Base-by-base conservation (phyloP, 148 eudicot species). In the Spergularia marina region DNA sequence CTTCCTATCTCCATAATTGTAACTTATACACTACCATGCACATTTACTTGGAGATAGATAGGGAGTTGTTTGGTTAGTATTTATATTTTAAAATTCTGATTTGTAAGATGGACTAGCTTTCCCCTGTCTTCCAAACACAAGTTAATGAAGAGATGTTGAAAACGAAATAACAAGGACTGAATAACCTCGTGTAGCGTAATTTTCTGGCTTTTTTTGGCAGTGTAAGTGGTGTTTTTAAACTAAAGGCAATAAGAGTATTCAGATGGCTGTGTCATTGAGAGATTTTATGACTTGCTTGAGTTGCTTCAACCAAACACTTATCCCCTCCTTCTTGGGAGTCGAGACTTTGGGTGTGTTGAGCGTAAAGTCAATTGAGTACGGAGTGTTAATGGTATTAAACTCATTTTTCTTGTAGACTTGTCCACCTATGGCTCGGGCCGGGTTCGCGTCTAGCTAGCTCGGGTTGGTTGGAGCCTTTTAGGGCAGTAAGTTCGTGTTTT, bases 131-230 rank as follows among this genome's bases (percentile, higher is more conserved):
- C 54, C 10, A 54, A 68, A 76, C 55, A 80, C 69, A 60, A 81
- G 80, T 76, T 49, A 72, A 75, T 75, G 79, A 61, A 59, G 70
- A 57, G 74, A 76, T 56, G 68, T 57, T 76, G 83, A 81, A 52
- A 81, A 69, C 66, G 80, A 81, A 65, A 60, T 58, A 53, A 44
- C 83, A 71, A 1, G 49, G 49, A 44, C 49, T 44, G 49, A 44
- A 9, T 44, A 44, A 51, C 83, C 79, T 80, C 79, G 79, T 76
- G 62, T 39, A 36, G 7, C 63, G 83, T 20, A 14, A 18, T 71
- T 64, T 71, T 2, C 62, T 76, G 79, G 76, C 21, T 80, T 36
- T 71, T 76, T 56, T 65, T 61, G 58, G 59, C 47, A 36, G 57
- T 41, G 30, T 36, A 56, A 56, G 62, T 72, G 13, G 51, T 52